phyloP scores from a whole-genome alignment of 768 basidiomycete species.

The Lactarius akahatsu region DNA sequence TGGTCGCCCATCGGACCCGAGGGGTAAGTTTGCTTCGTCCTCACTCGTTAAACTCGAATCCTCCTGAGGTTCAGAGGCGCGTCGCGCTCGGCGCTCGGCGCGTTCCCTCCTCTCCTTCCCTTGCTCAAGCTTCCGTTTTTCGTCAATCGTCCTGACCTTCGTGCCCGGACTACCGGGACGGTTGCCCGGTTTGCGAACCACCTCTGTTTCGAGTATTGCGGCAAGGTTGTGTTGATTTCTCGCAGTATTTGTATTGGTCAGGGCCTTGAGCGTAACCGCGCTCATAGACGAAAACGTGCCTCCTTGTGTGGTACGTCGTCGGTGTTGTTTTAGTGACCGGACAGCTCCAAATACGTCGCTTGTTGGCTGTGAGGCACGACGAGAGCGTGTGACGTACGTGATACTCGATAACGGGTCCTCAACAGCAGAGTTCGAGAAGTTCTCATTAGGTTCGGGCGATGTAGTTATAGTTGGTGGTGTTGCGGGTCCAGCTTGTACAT shows the following conservation, averaged over 20 bases:
- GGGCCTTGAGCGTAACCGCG: constrained; percentile 61
- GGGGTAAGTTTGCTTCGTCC: constrained; percentile 33
- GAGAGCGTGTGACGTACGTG: constrained; percentile 20
- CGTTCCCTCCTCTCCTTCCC: constrained; percentile 53
- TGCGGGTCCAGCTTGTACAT: not conserved
- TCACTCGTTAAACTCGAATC: constrained; percentile 32
- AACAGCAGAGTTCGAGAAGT: not conserved
- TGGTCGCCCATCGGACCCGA: constrained; percentile 36
- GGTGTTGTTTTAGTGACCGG: constrained; percentile 8
- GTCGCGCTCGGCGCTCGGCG: constrained; percentile 57
- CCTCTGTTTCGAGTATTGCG: constrained; percentile 63
- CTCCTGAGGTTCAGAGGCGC: constrained; percentile 29
- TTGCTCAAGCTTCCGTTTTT: constrained; percentile 67
- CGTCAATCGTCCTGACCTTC: constrained; percentile 64
- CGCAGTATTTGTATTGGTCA: constrained; percentile 70
- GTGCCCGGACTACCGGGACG: constrained; percentile 80
- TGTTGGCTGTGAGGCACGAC: constrained; percentile 32
- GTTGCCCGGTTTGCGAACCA: constrained; percentile 64
- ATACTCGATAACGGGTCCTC: not conserved
- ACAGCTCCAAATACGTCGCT: constrained; percentile 42
- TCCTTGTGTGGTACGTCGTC: constrained; percentile 29
- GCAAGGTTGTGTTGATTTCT: constrained; percentile 65
- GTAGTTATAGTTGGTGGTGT: not conserved
- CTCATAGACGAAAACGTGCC: constrained; percentile 64
- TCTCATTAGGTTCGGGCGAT: constrained; percentile 1